Base-by-base conservation (phyloP, 805 yeast genomes). In the Myxozyma monticola region DNA sequence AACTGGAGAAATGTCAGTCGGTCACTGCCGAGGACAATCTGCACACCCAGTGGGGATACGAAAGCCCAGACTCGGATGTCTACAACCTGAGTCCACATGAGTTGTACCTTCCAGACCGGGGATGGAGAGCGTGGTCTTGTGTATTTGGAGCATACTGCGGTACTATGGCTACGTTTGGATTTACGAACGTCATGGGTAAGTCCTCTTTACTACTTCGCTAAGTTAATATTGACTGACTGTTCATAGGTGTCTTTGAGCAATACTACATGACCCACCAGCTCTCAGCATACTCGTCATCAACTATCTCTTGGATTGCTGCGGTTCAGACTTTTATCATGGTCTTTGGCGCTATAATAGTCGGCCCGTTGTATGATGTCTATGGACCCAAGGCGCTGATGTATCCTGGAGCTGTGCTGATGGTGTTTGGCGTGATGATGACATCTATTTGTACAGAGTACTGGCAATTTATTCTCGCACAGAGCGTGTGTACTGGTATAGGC, bases 101-200 rank as follows among this genome's bases (percentile, higher is more conserved):
- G 31, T 20, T 37, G 25, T 44, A 44, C 15, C 48, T 37, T 29
- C 48, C 48, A 3, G 48, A 44, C 17, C 28, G 15, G n/a, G 48
- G 48, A 7, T 44, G 36, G 42, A 12, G 41, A 37, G 83, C 85
- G 71, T 69, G 82, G 63, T 71, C 75, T 3, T 79, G 80, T 0
- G 64, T 77, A 1, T 45, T 77, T 10, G 84, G 84, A 1, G 74
- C 81, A 0, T 78, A 78, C 56, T 64, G 77, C 26, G 87, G 87
- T 1, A 67, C 79, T 48, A 63, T 78, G 6, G 74, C 77, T 39
- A 73, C 78, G 2, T 78, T 84, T 62, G 93, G 95, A 1, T 58
- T 84, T 25, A 36, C 37, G 17, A 49, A 49, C 34, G 46, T 45
- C 18, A 45, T 49, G 39, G 68, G 47, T 35, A 59, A 44, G 10